Conservation (phyloP, 768 basidiomycete species). For the Termitomyces sp. region DNA sequence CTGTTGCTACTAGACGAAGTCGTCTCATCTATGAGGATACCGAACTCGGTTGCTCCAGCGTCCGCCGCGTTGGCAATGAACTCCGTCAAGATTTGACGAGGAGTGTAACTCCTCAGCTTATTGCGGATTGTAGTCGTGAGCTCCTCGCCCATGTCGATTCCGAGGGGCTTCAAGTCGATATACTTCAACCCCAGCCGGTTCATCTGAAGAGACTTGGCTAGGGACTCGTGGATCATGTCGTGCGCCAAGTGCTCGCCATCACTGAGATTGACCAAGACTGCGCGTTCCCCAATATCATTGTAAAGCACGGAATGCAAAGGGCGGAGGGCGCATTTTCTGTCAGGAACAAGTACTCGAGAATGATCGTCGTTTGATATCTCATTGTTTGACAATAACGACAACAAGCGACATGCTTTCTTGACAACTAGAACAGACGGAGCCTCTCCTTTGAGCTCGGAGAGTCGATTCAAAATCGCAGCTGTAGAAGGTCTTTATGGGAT, state of each 20-base stretch:
- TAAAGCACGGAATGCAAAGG: slow-evolving; percentile 24
- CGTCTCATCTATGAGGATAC: slow-evolving; percentile 31
- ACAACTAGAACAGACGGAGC: slow-evolving; percentile 6
- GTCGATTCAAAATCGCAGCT: slow-evolving; percentile 14
- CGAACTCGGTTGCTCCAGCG: slow-evolving; percentile 38
- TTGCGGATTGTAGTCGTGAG: slow-evolving; percentile 36
- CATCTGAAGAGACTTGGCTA: slow-evolving; percentile 25
- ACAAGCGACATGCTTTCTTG: slow-evolving; percentile 20
- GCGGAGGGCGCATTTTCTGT: slow-evolving; percentile 19
- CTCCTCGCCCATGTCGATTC: slow-evolving; percentile 36
- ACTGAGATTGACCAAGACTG: slow-evolving; percentile 15
- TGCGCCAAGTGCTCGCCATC: slow-evolving; percentile 22
- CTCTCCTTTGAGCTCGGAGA: not conserved
- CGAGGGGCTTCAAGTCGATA: slow-evolving; percentile 21
- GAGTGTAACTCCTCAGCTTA: slow-evolving; percentile 34
- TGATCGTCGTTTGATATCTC: slow-evolving; percentile 7
- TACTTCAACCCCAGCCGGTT: slow-evolving; percentile 27
- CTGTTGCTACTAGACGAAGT: not conserved
- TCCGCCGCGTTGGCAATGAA: slow-evolving; percentile 52
- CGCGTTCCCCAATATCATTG: slow-evolving; percentile 35
- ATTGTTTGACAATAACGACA: slow-evolving; percentile 20
- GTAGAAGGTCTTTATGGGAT: slow-evolving; percentile 23
- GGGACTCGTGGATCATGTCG: slow-evolving; percentile 21
- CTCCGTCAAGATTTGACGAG: slow-evolving; percentile 38
- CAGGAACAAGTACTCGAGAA: slow-evolving; percentile 28